These are phyloP conservation scores for Theobroma grandiflorum DNA, from an alignment of 441 rosid genomes.

Conservation along the genomic window DNA sequence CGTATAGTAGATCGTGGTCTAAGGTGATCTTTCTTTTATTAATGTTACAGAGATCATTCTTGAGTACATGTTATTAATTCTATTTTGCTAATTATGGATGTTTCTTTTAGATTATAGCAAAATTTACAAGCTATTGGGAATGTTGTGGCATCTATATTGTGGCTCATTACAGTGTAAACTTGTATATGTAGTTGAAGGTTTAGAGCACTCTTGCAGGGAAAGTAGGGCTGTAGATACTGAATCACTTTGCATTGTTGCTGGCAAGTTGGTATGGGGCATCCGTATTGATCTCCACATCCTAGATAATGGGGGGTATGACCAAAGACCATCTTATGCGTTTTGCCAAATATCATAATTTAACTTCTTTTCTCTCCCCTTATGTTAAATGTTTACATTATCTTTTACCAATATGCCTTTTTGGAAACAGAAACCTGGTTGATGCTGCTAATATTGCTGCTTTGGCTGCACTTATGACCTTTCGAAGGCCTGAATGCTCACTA, in stretches of 20 bases:
- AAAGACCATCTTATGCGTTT: not conserved
- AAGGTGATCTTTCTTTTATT: slow-evolving; percentile 51
- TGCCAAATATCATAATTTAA: slow-evolving; percentile 1
- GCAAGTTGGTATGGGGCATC: slow-evolving; percentile 91
- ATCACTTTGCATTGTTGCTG: slow-evolving; percentile 90
- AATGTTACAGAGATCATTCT: not conserved
- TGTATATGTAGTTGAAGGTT: slow-evolving; percentile 17
- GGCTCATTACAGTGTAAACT: not conserved
- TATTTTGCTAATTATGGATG: not conserved
- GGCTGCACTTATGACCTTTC: slow-evolving; percentile 83
- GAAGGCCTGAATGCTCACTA: slow-evolving; percentile 90
- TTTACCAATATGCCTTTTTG: not conserved
- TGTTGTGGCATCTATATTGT: not conserved
- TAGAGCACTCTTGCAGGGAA: slow-evolving; percentile 67
- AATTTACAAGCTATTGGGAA: not conserved
- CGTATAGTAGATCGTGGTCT: slow-evolving; percentile 90
- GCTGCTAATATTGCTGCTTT: slow-evolving; percentile 97
- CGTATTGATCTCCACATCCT: slow-evolving; percentile 91
- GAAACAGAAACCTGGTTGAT: slow-evolving; percentile 86
- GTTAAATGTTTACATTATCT: slow-evolving; percentile 4
- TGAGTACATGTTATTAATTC: not conserved
- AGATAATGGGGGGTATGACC: slow-evolving; percentile 88
- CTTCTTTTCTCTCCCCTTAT: slow-evolving; percentile 1
- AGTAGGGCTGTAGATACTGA: slow-evolving; percentile 96
- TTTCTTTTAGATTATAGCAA: not conserved